Conservation (phyloP, 1,139 yeast species). For the Sugiyamaella pinicola region DNA sequence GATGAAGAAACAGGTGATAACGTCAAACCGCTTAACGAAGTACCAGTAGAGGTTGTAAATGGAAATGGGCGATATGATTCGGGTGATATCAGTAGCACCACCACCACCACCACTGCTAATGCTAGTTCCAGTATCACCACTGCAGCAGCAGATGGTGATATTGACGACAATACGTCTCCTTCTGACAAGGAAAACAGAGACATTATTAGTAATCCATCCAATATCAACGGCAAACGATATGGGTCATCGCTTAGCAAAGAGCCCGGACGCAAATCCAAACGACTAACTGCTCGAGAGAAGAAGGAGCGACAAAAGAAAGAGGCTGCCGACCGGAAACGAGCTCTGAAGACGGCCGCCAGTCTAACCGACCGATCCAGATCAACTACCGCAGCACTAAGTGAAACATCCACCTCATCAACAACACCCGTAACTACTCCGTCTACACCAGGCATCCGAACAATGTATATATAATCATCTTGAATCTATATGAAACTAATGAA, state of each 20-base stretch:
- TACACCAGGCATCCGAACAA: conserved; percentile 17
- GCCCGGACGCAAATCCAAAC: conserved; percentile 14
- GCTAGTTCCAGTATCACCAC: neutral
- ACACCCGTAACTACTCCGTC: conserved; percentile 12
- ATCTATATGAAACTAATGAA: too few species aligned
- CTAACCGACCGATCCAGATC: conserved; percentile 9
- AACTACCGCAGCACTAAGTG: conserved; percentile 10
- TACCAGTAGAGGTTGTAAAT: too few species aligned
- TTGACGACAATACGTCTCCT: neutral
- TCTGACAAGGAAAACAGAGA: conserved; percentile 2
- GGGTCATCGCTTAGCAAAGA: conserved; percentile 4
- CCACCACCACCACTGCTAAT: neutral
- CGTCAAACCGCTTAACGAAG: neutral
- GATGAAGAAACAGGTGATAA: neutral
- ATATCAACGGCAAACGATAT: conserved; percentile 1
- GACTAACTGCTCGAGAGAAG: conserved; percentile 37
- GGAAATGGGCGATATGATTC: too few species aligned
- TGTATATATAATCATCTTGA: conserved; percentile 11
- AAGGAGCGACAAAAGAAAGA: conserved; percentile 40
- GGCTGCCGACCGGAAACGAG: conserved; percentile 34
- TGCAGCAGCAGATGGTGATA: neutral
- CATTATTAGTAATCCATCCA: neutral
- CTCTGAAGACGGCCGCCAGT: neutral
- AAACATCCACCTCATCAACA: conserved; percentile 10
- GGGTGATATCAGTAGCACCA: neutral